Evolutionary conservation across 73 alveolate genomes (phyloP).

Genomic region (Breviolum minutum): DNA sequence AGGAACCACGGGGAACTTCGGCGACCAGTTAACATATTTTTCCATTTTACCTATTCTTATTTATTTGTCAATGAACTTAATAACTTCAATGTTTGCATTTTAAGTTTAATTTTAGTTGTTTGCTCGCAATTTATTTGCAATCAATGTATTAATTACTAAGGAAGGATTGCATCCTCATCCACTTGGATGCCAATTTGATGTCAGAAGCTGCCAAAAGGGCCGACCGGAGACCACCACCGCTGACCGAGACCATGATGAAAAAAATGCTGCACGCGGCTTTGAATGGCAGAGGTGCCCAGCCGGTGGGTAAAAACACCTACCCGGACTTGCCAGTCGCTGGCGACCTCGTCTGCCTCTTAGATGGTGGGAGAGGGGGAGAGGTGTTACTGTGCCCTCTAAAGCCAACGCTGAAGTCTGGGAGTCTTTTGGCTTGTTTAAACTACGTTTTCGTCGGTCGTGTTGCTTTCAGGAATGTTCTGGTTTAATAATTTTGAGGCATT

Average conservation of each 20-base stretch:
- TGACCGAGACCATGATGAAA: neutral
- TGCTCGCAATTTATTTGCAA: neutral
- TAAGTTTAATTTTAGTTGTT: neutral
- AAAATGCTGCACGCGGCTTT: neutral
- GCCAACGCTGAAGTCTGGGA: too few relatives aligned
- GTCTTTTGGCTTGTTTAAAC: neutral
- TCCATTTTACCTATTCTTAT: neutral
- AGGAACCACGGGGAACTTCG: neutral
- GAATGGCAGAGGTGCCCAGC: constrained; percentile 3
- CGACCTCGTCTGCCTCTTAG: neutral
- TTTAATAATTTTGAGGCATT: neutral
- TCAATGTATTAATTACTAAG: neutral
- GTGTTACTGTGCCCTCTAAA: constrained; percentile 20
- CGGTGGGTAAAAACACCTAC: neutral
- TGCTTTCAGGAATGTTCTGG: neutral
- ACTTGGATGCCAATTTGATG: constrained; percentile 17
- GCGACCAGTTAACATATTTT: neutral
- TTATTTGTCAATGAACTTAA: neutral
- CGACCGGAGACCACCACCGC: constrained; percentile 8
- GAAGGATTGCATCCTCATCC: neutral
- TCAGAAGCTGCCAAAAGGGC: neutral
- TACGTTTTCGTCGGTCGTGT: neutral
- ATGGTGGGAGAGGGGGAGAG: constrained; percentile 3
- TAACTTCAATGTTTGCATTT: neutral
- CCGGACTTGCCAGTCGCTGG: constrained; percentile 10